Conservation (phyloP, 495 filamentous ascomycete genomes). For the Cudoniella acicularis region DNA sequence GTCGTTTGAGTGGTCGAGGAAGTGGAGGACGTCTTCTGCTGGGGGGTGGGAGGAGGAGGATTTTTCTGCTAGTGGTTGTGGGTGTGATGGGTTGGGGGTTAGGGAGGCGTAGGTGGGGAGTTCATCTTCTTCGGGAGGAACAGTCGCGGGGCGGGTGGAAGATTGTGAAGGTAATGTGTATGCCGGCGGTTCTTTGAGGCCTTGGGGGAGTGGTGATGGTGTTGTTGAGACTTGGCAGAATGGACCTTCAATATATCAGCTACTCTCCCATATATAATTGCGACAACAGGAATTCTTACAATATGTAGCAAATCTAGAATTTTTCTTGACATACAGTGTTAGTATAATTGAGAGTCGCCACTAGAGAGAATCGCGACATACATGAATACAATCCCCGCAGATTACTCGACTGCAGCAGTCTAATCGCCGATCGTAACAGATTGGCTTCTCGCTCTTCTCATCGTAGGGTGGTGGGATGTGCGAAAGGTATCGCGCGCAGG, state of each 20-base stretch:
- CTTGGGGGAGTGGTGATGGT: slow-evolving; percentile 50
- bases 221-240: slow-evolving; percentile 52
- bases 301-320: slow-evolving; percentile 65
- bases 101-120: slow-evolving; percentile 39
- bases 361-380: slow-evolving; percentile 29
- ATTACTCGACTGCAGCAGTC: slow-evolving; percentile 65
- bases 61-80: slow-evolving; percentile 32
- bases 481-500: slow-evolving; percentile 57
- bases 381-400: slow-evolving; percentile 63
- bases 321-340: slow-evolving; percentile 40
- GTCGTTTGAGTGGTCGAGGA: slow-evolving; percentile 59
- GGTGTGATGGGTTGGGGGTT: slow-evolving; percentile 24
- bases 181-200: slow-evolving; percentile 54
- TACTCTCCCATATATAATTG: not conserved
- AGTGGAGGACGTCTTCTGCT: slow-evolving; percentile 67
- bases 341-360: not conserved
- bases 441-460: slow-evolving; percentile 53
- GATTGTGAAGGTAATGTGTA: slow-evolving; percentile 41
- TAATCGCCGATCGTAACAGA: slow-evolving; percentile 44
- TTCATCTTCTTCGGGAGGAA: slow-evolving; percentile 26
- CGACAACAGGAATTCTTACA: slow-evolving; percentile 47
- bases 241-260: slow-evolving; percentile 31
- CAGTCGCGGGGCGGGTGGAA: slow-evolving; percentile 23
- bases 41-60: slow-evolving; percentile 7
- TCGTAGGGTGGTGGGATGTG: slow-evolving; percentile 39